Evolutionary conservation across 306 rosid genomes (phyloP), one percentile per base, ranked within the genome.

Genomic region (Calophaca sinica): DNA sequence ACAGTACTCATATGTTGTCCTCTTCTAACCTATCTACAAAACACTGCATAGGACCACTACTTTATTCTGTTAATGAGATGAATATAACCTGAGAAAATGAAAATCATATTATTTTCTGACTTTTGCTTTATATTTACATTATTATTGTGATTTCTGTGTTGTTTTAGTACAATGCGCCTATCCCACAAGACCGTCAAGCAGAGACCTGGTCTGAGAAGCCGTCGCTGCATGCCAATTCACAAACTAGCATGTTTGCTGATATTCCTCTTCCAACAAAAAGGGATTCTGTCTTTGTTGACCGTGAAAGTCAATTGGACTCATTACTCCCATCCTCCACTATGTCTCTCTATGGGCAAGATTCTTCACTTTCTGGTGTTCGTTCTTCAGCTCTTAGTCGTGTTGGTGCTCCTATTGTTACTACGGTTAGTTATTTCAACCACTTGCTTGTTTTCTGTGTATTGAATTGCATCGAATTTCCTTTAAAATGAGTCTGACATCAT

Each of bases 351-450:
- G 94, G 89, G 61, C 88, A 86, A 72, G 96, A 93, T 70, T 84
- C 89, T 66, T 53, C 87, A 11, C 75, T 84, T 71, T 81, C 96
- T 72, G 81, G 86, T 59, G n/a, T 88, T 39, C 96, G 90, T 39
- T 83, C 97, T 66, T 81, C 97, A 26, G 86, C 86, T 44, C 86
- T 91, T 68, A 76, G 89, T 62, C 98, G 93, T 78, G 53, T 82
- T 71, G 89, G 90, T 79, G 98, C 88, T 78, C 92, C 97, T 51
- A 81, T 94, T 70, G 94, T 94, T 74, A 91, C 97, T 62, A 89
- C 90, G 91, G 98, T 94, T 72, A 61, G 85, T 80, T 64, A 46
- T 62, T 64, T 68, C 63, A 50, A 75, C 57, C 60, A 46, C 15
- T 35, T 57, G 7, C 51, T 33, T 10, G 8, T 35, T 69, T 81